Conservation (phyloP, 1,284 basidiomycete species). For the Neolentinus lepideus region DNA sequence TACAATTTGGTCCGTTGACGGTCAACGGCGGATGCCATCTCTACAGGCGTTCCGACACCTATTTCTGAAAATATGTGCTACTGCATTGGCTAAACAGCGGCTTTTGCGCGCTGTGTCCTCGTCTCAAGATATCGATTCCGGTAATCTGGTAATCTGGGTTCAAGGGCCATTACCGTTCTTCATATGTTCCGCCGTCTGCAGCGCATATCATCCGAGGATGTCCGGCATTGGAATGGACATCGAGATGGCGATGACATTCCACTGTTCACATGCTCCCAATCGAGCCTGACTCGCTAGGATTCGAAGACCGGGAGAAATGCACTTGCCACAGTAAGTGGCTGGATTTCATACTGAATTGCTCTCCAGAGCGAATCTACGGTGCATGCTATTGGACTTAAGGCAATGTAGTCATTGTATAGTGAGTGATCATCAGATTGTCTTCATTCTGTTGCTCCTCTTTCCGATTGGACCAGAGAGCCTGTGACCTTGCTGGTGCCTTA, state of each 20-base stretch:
- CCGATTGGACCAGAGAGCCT: too few relatives aligned
- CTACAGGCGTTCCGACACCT: neutral
- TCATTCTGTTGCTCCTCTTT: too few relatives aligned
- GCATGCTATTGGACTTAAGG: neutral
- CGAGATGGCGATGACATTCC: too few relatives aligned
- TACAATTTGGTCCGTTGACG: too few relatives aligned
- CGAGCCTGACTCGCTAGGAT: neutral
- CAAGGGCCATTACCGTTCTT: too few relatives aligned
- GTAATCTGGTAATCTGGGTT: too few relatives aligned
- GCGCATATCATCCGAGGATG: too few relatives aligned
- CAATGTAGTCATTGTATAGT: neutral
- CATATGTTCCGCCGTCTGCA: too few relatives aligned
- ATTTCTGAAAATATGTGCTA: neutral
- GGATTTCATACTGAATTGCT: neutral
- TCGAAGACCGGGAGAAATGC: neutral
- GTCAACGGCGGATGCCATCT: too few relatives aligned
- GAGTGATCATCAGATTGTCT: neutral
- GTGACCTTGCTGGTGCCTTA: too few relatives aligned
- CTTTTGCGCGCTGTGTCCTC: neutral
- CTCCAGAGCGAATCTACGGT: neutral
- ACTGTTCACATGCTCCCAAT: too few relatives aligned
- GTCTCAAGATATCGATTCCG: neutral
- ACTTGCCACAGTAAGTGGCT: neutral
- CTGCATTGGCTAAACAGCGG: neutral
- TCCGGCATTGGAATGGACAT: too few relatives aligned